Base-by-base conservation (phyloP, 164 flowering plant genomes). In the Chimonanthus salicifolius region DNA sequence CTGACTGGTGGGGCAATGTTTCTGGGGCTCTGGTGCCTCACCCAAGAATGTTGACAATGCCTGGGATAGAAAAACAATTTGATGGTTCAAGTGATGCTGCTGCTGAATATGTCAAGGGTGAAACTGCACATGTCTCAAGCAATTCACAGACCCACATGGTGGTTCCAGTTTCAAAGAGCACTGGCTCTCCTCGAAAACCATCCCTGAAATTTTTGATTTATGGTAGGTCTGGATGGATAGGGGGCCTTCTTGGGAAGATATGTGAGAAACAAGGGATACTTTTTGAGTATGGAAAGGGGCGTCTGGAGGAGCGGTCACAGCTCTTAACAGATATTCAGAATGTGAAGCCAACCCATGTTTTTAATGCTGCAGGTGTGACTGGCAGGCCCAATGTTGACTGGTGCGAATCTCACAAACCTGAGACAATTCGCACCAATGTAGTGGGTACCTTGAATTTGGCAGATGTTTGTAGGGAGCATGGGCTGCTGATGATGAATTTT, bases 1-100 rank as follows among this genome's bases (percentile, higher is more conserved):
- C 78, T 4, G 67, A 79, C 7, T 79, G 78, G 78, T 79, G 81
- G 81, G 81, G 81, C 6, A 78, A 79, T 54, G 81, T 79, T 20
- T 71, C 66, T 58, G 78, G 62, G 8, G 81, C 78, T 46, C 81
- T 78, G 51, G 73, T 75, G 18, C 81, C 81, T 0, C 81, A 78
- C 33, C 81, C 81, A 16, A 75, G 73, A 43, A 75, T 70, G 74
- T 54, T 9, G 1, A 16, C 47, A 44, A 49, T 75, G 58, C 33
- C 11, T 6, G 76, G 78, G 20, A n/a, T 16, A 33, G 33, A 33
- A 33, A 33, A 33, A 33, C 33, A 33, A 33, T 33, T 33, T 33
- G 33, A 11, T 9, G 73, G 78, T 2, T 11, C 48, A 5, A 73
- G 72, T n/a, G 76, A 79, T 45, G 43, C 73, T 6, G 69, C 65